Conservation (phyloP, 257 asterid species). For the Fraxinus excelsior region DNA sequence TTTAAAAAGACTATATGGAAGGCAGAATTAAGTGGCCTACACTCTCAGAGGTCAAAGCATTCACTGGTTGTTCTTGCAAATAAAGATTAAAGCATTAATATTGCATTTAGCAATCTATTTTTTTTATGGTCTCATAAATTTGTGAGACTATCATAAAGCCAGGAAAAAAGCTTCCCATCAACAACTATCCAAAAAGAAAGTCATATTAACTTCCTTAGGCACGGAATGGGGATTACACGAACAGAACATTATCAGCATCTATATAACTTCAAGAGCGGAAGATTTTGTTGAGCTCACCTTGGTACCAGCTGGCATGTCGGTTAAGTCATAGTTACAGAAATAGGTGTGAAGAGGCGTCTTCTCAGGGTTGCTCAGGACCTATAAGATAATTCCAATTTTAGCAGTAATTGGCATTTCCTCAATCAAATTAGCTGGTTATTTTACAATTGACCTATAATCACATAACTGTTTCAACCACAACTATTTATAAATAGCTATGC, state of each 20-base stretch:
- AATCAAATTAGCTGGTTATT: neutral
- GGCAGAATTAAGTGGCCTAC: neutral
- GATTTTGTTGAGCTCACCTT: constrained; percentile 49
- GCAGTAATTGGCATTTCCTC: neutral
- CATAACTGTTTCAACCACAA: neutral
- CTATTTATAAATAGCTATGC: neutral
- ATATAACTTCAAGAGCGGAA: constrained; percentile 1
- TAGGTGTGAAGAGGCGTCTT: constrained; percentile 81
- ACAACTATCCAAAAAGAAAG: neutral
- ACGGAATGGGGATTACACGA: neutral
- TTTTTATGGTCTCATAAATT: neutral
- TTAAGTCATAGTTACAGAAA: constrained; percentile 74
- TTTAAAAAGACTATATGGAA: constrained; percentile 3
- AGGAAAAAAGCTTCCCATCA: neutral
- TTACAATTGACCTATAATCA: neutral
- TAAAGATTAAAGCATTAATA: neutral
- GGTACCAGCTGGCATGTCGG: constrained; percentile 87
- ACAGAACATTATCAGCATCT: too few relatives aligned
- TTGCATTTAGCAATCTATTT: neutral
- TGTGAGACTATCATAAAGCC: neutral
- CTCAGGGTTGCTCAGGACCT: constrained; percentile 93
- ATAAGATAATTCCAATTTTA: constrained; percentile 2
- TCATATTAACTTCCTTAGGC: neutral
- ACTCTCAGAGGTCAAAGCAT: neutral
- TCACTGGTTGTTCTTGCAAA: constrained; percentile 10